These are phyloP conservation scores for Aurantiochytrium sp. DNA, from an alignment of 108 stramenopile genomes.

Conservation along the genomic window DNA sequence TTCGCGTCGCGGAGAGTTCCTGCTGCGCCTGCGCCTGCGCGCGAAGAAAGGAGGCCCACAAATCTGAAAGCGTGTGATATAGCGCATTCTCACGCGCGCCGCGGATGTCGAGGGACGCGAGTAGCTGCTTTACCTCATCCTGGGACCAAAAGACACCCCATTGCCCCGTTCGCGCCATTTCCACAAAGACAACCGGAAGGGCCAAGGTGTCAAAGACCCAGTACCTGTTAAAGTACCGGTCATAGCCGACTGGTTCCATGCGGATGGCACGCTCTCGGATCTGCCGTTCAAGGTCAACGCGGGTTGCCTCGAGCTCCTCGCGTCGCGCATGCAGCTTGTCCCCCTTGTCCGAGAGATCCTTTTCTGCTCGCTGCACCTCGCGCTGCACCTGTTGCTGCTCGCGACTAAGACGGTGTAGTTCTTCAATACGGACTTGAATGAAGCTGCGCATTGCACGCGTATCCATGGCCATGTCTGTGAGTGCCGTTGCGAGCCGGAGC, in stretches of 20 bases:
- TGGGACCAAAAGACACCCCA: background rate
- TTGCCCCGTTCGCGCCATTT: background rate
- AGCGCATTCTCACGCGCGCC: background rate
- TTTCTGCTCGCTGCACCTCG: background rate
- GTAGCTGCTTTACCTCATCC: background rate
- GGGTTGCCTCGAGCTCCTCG: background rate
- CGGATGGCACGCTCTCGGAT: background rate
- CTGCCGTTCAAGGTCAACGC: background rate
- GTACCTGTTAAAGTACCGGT: background rate
- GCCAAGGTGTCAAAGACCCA: background rate
- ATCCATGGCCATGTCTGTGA: conserved; percentile 2
- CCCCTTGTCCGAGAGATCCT: background rate
- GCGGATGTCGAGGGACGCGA: background rate
- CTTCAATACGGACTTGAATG: background rate
- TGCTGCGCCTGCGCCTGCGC: background rate
- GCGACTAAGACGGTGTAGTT: background rate
- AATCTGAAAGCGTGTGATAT: background rate
- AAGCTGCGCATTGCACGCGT: background rate
- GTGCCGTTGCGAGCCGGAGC: background rate
- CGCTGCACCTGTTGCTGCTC: background rate
- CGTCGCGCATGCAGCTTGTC: background rate
- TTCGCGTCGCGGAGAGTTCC: background rate
- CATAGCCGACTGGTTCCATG: background rate
- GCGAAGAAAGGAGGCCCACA: background rate
- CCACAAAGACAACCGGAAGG: background rate